Evolutionary conservation across 2,329 filamentous ascomycete genomes (phyloP), one percentile per base, ranked within the genome.

Genomic region (Macroventuria anomochaeta): DNA sequence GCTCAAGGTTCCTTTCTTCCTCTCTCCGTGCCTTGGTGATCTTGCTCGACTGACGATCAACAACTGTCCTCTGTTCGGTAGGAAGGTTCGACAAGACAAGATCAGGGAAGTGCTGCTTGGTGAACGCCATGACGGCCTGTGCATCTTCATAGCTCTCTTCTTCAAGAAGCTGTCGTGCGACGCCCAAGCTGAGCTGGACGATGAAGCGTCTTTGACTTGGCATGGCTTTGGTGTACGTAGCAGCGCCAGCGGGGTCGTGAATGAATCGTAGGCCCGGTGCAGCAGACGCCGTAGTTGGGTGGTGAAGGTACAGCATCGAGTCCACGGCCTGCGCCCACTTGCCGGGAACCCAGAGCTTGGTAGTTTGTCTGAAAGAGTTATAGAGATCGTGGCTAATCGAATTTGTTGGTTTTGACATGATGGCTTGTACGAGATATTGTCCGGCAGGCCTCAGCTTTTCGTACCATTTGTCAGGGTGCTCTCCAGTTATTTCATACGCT

Each of bases 101-200:
- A 7, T 73, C 69, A 2, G 69, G 56, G 33, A 72, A 73, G 40
- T 72, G 62, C 11, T 65, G 49, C 46, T 68, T 67, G 5, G 64
- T 57, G 26, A 73, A 72, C 2, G 67, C 49, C 61, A 74, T 67
- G 3, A 62, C 67, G 5, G 57, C 36, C 31, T 69, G 68, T 11
- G 71, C 71, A 33, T 72, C 69, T 3, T 48, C 43, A 28, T 63
- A 68, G 15, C 58, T 61, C 37, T 71, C 59, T 28, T 70, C 61
- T n/a, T 66, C 63, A 10, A 74, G 47, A 17, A 67, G 50, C 34
- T 69, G 63, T 8, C 62, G 68, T 17, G 72, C 71, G 18, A 68
- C 62, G 12, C 62, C 69, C 11, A 74, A 29, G 37, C 65, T 70
- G 6, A 74, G 55, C 20, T 69, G 67, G 1, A 73, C 68, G 6